phyloP scores from a whole-genome alignment of 2,329 filamentous ascomycete genomes.

The Exophiala aquamarina region DNA sequence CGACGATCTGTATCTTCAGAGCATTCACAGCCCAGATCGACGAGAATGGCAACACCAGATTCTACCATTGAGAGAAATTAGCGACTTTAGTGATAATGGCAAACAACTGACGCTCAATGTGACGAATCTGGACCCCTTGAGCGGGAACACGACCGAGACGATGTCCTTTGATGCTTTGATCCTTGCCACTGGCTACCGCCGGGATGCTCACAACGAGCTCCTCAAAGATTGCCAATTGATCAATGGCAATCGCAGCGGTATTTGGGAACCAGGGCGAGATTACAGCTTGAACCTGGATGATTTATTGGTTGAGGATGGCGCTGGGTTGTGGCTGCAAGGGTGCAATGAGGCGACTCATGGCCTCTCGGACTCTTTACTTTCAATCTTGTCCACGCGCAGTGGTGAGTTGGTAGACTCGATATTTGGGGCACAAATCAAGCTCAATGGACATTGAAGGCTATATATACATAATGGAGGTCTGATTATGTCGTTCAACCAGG shows the following conservation, averaged over 20 bases:
- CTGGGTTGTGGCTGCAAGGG: constrained; percentile 88
- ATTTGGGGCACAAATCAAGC: constrained; percentile 49
- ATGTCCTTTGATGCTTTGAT: constrained; percentile 79
- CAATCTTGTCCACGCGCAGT: constrained; percentile 71
- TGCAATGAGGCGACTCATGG: constrained; percentile 93
- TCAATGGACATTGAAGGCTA: constrained; percentile 12
- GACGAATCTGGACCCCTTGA: constrained; percentile 45
- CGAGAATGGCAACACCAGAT: constrained; percentile 80
- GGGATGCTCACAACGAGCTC: constrained; percentile 76
- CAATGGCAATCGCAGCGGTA: constrained; percentile 44
- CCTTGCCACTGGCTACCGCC: constrained; percentile 81
- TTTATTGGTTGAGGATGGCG: constrained; percentile 66
- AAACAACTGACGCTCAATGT: constrained; percentile 60
- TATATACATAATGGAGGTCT: too few relatives aligned
- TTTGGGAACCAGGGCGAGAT: constrained; percentile 71
- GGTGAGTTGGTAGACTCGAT: constrained; percentile 77
- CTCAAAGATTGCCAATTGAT: constrained; percentile 46
- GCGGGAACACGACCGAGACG: constrained; percentile 51
- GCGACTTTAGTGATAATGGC: constrained; percentile 58
- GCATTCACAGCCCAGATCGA: constrained; percentile 68
- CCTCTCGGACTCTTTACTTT: constrained; percentile 78
- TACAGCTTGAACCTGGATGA: constrained; percentile 74
- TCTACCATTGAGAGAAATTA: constrained; percentile 66
- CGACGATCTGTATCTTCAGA: constrained; percentile 82
- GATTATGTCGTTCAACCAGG: too few relatives aligned